Evolutionary conservation across 805 yeast genomes (phyloP).

Genomic region (Schwanniomyces vanrijiae): DNA sequence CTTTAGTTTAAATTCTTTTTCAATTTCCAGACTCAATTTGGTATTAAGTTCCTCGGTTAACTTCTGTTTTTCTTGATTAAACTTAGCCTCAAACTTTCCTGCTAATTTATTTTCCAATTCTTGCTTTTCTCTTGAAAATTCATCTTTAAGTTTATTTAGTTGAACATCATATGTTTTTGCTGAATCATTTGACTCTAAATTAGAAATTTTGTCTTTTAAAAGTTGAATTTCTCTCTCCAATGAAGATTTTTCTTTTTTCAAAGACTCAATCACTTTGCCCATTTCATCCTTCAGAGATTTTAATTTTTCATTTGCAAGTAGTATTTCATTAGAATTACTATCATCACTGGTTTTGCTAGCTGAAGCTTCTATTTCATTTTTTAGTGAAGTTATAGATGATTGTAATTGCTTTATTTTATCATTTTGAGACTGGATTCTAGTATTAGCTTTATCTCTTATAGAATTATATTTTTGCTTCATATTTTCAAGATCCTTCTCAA

Average conservation of each 20-base stretch:
- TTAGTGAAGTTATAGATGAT: conserved; percentile 18
- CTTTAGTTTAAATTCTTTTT: conserved; percentile 20
- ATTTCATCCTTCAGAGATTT: conserved; percentile 12
- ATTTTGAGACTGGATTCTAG: conserved; percentile 20
- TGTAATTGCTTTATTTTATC: conserved; percentile 28
- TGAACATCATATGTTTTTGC: conserved; percentile 14
- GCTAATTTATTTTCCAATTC: conserved; percentile 13
- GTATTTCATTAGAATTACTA: conserved; percentile 7
- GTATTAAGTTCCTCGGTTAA: conserved; percentile 19
- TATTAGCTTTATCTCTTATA: conserved; percentile 21
- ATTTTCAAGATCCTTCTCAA: conserved; percentile 18
- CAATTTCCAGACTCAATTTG: conserved; percentile 24
- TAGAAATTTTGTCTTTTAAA: conserved; percentile 11
- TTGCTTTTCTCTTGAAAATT: conserved; percentile 11
- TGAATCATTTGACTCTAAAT: neutral
- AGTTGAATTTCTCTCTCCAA: conserved; percentile 8
- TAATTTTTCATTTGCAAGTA: conserved; percentile 8
- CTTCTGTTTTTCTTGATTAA: conserved; percentile 33
- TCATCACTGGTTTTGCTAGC: conserved; percentile 11
- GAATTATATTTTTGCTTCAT: conserved; percentile 8
- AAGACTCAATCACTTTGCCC: conserved; percentile 8
- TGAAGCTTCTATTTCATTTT: conserved; percentile 17
- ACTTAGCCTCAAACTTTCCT: conserved; percentile 18
- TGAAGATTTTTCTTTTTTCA: conserved; percentile 12
- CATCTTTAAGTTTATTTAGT: conserved; percentile 24